phyloP scores from a whole-genome alignment of 768 basidiomycete species.

The Lentinula detonsa region DNA sequence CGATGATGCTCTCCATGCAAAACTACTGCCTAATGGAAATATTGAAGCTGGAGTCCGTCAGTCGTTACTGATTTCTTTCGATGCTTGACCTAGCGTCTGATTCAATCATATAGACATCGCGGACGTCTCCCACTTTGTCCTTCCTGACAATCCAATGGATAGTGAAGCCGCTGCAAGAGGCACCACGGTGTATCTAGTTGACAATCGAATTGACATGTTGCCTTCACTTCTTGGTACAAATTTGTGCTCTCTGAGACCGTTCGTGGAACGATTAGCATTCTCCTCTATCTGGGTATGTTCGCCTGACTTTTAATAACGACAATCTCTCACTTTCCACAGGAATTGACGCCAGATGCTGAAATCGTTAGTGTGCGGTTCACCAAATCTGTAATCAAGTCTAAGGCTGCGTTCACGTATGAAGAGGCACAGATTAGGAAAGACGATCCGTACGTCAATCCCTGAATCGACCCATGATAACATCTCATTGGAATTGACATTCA shows the following conservation, averaged over 20 bases:
- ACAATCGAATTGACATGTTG: constrained; percentile 98
- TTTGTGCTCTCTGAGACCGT: constrained; percentile 85
- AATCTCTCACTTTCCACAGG: constrained; percentile 41
- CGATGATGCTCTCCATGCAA: constrained; percentile 94
- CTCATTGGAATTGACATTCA: not conserved
- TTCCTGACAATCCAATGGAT: constrained; percentile 92
- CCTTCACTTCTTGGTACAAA: constrained; percentile 92
- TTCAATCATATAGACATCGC: constrained; percentile 70
- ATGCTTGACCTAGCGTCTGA: not conserved
- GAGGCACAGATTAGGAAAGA: constrained; percentile 94
- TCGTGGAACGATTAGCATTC: constrained; percentile 93
- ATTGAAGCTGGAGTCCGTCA: constrained; percentile 97
- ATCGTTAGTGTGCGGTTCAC: constrained; percentile 89
- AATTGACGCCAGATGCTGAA: constrained; percentile 82
- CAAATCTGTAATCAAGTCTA: constrained; percentile 95
- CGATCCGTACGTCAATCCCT: constrained; percentile 56
- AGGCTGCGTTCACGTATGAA: constrained; percentile 95
- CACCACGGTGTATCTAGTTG: constrained; percentile 96
- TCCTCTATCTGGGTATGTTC: constrained; percentile 87
- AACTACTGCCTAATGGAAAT: constrained; percentile 82
- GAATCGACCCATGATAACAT: not conserved
- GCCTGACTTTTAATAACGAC: not conserved
- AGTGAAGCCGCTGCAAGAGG: constrained; percentile 92
- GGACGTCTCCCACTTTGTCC: constrained; percentile 96
- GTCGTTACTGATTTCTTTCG: constrained; percentile 27